Conservation (phyloP, 83 land plant genomes). For the Diphasiastrum complanatum region DNA sequence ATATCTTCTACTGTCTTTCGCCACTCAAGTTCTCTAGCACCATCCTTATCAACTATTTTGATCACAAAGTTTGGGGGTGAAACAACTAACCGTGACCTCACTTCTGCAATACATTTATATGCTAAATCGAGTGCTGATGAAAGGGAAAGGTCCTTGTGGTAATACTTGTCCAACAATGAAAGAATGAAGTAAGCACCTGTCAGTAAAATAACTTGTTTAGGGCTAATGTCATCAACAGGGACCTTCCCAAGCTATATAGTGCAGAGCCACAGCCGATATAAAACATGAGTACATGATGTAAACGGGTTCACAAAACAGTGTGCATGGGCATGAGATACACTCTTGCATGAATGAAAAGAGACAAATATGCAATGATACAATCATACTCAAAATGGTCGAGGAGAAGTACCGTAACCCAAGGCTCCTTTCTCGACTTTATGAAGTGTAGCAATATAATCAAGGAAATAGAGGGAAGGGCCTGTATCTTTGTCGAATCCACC, state of each 20-base stretch:
- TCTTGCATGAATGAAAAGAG: neutral
- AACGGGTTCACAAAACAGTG: neutral
- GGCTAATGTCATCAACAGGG: neutral
- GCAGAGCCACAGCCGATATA: too few species aligned
- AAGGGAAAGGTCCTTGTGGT: slow-evolving; percentile 55
- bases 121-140: slow-evolving; percentile 70
- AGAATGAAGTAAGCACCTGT: slow-evolving; percentile 67
- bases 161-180: slow-evolving; percentile 82
- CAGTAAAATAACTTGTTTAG: neutral
- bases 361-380: neutral
- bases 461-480: slow-evolving; percentile 78
- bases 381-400: too few species aligned
- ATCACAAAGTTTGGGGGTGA: slow-evolving; percentile 90
- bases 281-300: slow-evolving; percentile 3
- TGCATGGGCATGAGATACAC: neutral
- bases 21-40: slow-evolving; percentile 84
- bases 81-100: slow-evolving; percentile 65
- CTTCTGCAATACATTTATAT: slow-evolving; percentile 70
- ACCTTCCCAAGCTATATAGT: too few species aligned
- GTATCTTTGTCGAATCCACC: slow-evolving; percentile 86
- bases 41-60: slow-evolving; percentile 94
- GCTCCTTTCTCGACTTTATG: slow-evolving; percentile 94
- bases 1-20: slow-evolving; percentile 54
- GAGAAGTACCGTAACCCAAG: slow-evolving; percentile 92
- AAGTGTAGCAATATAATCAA: slow-evolving; percentile 86